Conservation (phyloP, 306 rosid species). For the Prunus persica region Prunus_persica_NCBIv2 NC_034010.1:16023501-16024000, state of each 20-base stretch:
- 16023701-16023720: constrained; percentile 61
- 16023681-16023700: constrained; percentile 70
- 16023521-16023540: constrained; percentile 71
- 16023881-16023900: constrained; percentile 33
- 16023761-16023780: constrained; percentile 37
- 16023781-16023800: constrained; percentile 52
- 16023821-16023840: constrained; percentile 58
- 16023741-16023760: constrained; percentile 52
- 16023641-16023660: constrained; percentile 58
- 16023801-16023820: constrained; percentile 74
- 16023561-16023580: constrained; percentile 48
- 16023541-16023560: constrained; percentile 38
- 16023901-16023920: constrained; percentile 39
- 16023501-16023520: constrained; percentile 70
- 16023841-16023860: constrained; percentile 40
- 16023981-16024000: too few species aligned
- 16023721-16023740: constrained; percentile 62
- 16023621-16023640: constrained; percentile 28
- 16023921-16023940: constrained; percentile 5
- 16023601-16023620: constrained; percentile 55
- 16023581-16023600: constrained; percentile 64
- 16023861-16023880: constrained; percentile 29
- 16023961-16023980: too few species aligned
- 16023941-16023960: neutral
- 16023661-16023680: constrained; percentile 68